phyloP scores from a whole-genome alignment of 139 green algal genomes.

The Asterochloris erici region DNA sequence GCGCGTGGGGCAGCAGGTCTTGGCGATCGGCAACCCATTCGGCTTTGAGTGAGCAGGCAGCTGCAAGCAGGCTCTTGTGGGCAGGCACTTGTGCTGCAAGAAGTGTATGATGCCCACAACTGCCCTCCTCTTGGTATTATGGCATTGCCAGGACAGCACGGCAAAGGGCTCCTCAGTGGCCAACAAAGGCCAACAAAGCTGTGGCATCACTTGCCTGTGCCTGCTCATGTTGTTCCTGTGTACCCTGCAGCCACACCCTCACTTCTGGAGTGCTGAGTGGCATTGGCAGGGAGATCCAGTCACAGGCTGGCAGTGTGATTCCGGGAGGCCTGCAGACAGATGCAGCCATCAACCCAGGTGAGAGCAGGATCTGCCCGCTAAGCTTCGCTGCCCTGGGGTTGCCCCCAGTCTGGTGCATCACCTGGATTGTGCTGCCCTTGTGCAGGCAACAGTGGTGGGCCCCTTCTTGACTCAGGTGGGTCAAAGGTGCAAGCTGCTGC shows the following conservation, averaged over 20 bases:
- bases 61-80: no score
- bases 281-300: slow-evolving; percentile 58
- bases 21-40: slow-evolving; percentile 68
- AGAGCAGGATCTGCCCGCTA: no score
- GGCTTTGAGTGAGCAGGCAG: slow-evolving; percentile 31
- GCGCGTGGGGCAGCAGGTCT: slow-evolving; percentile 66
- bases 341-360: slow-evolving; percentile 52
- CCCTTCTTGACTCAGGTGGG: slow-evolving; percentile 66
- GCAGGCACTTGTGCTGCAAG: no score
- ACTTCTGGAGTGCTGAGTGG: slow-evolving; percentile 49
- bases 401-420: no score
- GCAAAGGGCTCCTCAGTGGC: no score
- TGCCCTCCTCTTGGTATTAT: no score
- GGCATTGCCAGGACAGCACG: no score
- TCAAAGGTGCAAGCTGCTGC: background rate
- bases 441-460: slow-evolving; percentile 54
- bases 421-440: background rate
- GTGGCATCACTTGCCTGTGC: background rate
- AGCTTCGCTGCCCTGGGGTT: no score
- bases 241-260: background rate
- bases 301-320: slow-evolving; percentile 41
- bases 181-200: slow-evolving; percentile 15
- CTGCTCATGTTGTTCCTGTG: background rate
- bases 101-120: no score
- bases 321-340: slow-evolving; percentile 81